A percentile compares a stretch with the other conserved stretches of the same genome.
Conservation (phyloP, 2,329 filamentous ascomycete species). For the Neofusicoccum umdonicola region DNA sequence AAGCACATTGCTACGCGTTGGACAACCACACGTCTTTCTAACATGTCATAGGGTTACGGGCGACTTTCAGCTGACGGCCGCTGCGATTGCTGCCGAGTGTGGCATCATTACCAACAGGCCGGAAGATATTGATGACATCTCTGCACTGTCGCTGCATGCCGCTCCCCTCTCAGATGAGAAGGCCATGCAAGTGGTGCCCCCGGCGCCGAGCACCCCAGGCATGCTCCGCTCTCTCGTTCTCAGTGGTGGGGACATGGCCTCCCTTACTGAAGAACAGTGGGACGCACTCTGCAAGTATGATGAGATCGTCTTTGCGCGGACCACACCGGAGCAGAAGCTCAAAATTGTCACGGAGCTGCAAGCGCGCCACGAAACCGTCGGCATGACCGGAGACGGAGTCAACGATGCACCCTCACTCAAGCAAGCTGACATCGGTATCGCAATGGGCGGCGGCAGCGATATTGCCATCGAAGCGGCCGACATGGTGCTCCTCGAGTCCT, state of each 20-base stretch:
- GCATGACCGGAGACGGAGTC: conserved; percentile 50
- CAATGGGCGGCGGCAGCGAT: conserved; percentile 57
- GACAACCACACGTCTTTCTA: background rate
- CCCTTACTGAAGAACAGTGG: conserved; percentile 68
- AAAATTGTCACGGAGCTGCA: conserved; percentile 77
- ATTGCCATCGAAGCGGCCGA: conserved; percentile 63
- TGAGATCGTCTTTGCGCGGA: conserved; percentile 74
- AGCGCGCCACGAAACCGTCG: conserved; percentile 55
- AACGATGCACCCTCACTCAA: conserved; percentile 56
- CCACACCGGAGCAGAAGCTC: conserved; percentile 75
- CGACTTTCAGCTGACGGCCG: conserved; percentile 72
- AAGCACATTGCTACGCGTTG: background rate
- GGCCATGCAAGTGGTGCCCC: background rate
- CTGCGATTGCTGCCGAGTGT: conserved; percentile 69
- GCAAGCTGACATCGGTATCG: conserved; percentile 60
- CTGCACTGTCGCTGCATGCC: conserved; percentile 41
- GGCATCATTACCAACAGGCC: conserved; percentile 62
- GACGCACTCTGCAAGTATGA: conserved; percentile 61
- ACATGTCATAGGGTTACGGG: conserved; percentile 58
- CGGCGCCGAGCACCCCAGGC: conserved; percentile 52
- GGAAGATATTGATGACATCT: conserved; percentile 52
- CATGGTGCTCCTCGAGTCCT: conserved; percentile 65
- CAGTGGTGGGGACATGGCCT: conserved; percentile 54
- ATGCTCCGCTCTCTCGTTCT: conserved; percentile 30
- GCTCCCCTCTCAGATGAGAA: background rate